Base-by-base conservation (phyloP, 805 yeast species). In the Yamadazyma olivae region DNA sequence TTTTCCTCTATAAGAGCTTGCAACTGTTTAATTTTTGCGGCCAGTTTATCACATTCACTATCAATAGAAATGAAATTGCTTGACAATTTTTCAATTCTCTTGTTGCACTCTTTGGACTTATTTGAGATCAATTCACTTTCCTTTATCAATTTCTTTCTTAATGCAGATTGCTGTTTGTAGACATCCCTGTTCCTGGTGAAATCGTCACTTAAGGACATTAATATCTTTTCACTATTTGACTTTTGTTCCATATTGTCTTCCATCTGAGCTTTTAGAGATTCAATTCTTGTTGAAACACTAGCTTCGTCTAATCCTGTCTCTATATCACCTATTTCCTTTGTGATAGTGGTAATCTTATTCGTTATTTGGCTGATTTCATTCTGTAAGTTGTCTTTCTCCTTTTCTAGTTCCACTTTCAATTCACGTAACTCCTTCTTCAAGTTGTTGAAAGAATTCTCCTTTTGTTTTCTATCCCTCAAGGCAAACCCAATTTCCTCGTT, bases 201-300 rank as follows among this genome's bases (percentile, higher is more conserved):
- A 6, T 57, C 64, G 17, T 54, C 54, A 4, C 40, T 31, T n/a
- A 58, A 45, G 1, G 65, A 59, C 28, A 51, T 33, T 2, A 55
- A 51, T 34, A 67, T 54, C 1, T 60, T 60, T 25, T 55, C 49
- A 18, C 52, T 42, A 8, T 55, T 46, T 16, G 41, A 32, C 32
- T 61, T 51, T 41, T 59, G 64, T 13, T 51, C 48, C 27, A 54
- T 51, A 40, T 49, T 43, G 6, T 45, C 61, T 14, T 51, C 57
- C 20, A 54, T 57, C 38, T 67, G 65, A 9, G 56, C 57, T 16
- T 57, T 47, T 15, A 67, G 54, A 60, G 49, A 45, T 13, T 63
- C 70, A 15, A 71, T 55, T 32, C 53, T 66, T 5, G 72, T 70
- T 14, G 67, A 62, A 35, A 68, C 71, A 6, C 67, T 70, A 35